phyloP scores from a whole-genome alignment of 1,139 yeast species.

The Saccharomycopsis hybrid region DNA sequence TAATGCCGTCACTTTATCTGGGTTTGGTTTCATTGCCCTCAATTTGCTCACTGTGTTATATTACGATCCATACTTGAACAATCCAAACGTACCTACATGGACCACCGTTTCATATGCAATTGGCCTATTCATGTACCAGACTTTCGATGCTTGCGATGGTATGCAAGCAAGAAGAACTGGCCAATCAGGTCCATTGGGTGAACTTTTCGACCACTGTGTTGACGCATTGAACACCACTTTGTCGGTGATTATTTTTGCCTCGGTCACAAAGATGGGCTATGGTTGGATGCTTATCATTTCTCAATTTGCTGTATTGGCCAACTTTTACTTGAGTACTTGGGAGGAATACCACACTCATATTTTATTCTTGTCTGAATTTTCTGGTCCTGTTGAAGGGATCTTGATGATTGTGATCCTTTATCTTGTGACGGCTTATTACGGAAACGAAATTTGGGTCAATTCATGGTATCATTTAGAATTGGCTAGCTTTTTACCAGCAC shows the following conservation, averaged over 20 bases:
- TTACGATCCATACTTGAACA: constrained; percentile 62
- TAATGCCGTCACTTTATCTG: constrained; percentile 74
- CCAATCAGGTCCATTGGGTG: constrained; percentile 92
- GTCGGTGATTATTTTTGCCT: constrained; percentile 64
- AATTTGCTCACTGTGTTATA: constrained; percentile 63
- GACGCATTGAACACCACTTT: constrained; percentile 88
- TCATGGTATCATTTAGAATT: constrained; percentile 21
- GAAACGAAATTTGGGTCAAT: constrained; percentile 62
- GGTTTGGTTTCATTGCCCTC: constrained; percentile 61
- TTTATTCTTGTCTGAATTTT: constrained; percentile 67
- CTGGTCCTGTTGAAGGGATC: constrained; percentile 96
- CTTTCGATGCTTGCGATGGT: constrained; percentile 96
- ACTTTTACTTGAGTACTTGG: constrained; percentile 91
- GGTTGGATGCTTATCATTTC: constrained; percentile 54
- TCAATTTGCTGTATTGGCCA: constrained; percentile 72
- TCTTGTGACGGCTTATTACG: constrained; percentile 57
- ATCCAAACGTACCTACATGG: constrained; percentile 66
- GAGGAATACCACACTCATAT: constrained; percentile 92
- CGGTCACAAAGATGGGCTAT: constrained; percentile 69
- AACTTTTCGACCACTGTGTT: constrained; percentile 86
- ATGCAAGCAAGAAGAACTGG: constrained; percentile 90
- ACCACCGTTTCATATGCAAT: constrained; percentile 73
- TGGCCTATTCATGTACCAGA: constrained; percentile 85
- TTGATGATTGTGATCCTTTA: constrained; percentile 53
- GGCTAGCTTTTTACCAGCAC: constrained; percentile 6